Evolutionary conservation across 2,329 filamentous ascomycete genomes (phyloP).

Genomic region (Ceratocystis diversiconidia): DNA sequence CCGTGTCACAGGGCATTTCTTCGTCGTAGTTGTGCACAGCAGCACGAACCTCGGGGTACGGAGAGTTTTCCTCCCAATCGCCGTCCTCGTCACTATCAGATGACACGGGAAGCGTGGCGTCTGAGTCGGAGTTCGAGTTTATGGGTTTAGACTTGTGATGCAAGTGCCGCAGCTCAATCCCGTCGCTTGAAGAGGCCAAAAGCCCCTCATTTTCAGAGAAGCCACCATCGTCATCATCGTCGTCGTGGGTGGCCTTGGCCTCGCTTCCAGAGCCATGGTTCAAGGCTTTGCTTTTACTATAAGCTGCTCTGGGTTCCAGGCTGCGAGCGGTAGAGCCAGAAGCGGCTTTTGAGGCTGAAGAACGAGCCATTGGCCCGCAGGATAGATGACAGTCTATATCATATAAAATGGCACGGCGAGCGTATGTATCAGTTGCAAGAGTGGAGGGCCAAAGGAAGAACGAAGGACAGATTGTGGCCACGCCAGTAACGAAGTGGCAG

Average conservation of each 20-base stretch:
- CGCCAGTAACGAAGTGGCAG: not conserved
- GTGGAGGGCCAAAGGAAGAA: not conserved
- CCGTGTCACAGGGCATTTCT: slow-evolving; percentile 50
- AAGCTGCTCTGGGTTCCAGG: not conserved
- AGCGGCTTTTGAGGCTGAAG: not conserved
- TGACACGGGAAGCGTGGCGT: slow-evolving; percentile 12
- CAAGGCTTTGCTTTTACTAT: not conserved
- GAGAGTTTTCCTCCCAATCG: slow-evolving; percentile 39
- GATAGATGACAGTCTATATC: not conserved
- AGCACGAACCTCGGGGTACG: slow-evolving; percentile 51
- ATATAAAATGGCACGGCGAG: not conserved
- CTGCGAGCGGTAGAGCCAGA: not conserved
- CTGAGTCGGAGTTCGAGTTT: slow-evolving; percentile 20
- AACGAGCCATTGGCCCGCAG: slow-evolving; percentile 11
- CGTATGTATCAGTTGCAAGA: not conserved
- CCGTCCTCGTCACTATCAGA: slow-evolving; percentile 21
- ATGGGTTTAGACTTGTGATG: slow-evolving; percentile 5
- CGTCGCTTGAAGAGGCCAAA: slow-evolving; percentile 33
- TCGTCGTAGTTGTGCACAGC: slow-evolving; percentile 52
- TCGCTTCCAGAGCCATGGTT: not conserved
- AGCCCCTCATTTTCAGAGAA: slow-evolving; percentile 41
- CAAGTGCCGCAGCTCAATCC: slow-evolving; percentile 18
- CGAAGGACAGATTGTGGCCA: not conserved
- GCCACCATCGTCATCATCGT: slow-evolving; percentile 20
- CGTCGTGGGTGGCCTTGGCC: not conserved